Conservation (phyloP, 164 flowering plant genomes). For the Vitis labrusca region DNA sequence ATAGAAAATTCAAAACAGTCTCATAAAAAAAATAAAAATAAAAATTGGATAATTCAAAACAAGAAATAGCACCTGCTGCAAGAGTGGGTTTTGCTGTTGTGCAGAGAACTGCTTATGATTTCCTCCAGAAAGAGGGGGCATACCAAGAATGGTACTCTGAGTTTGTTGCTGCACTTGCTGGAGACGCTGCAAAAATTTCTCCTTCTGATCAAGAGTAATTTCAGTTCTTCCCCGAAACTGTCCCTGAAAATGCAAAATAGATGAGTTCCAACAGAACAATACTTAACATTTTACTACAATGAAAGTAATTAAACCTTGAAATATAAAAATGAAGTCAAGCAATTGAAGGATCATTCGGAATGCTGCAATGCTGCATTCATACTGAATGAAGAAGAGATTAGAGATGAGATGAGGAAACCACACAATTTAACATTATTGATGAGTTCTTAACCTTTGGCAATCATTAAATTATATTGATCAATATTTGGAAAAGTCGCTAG, state of each 20-base stretch:
- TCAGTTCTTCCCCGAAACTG: constrained; percentile 91
- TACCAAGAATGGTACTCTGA: constrained; percentile 61
- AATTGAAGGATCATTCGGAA: too few species aligned
- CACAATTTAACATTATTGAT: too few species aligned
- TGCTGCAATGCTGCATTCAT: too few species aligned
- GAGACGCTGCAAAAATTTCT: constrained; percentile 76
- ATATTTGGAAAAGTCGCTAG: too few species aligned
- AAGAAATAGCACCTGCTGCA: constrained; percentile 68
- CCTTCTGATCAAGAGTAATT: constrained; percentile 93
- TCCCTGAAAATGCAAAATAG: constrained; percentile 36
- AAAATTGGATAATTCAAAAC: not conserved
- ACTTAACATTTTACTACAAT: too few species aligned
- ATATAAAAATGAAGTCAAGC: too few species aligned
- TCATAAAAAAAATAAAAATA: not conserved
- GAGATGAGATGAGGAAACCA: too few species aligned
- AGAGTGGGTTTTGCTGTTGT: constrained; percentile 72
- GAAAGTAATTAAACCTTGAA: too few species aligned
- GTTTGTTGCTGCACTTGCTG: constrained; percentile 89
- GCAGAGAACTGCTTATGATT: constrained; percentile 69
- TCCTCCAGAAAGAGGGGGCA: constrained; percentile 63
- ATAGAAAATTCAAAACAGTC: too few species aligned
- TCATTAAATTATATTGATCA: too few species aligned
- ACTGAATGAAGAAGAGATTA: too few species aligned
- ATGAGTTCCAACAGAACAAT: not conserved
- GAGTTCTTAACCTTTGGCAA: too few species aligned